phyloP scores from a whole-genome alignment of 768 basidiomycete genomes.

The Suillus ampliporus region DNA sequence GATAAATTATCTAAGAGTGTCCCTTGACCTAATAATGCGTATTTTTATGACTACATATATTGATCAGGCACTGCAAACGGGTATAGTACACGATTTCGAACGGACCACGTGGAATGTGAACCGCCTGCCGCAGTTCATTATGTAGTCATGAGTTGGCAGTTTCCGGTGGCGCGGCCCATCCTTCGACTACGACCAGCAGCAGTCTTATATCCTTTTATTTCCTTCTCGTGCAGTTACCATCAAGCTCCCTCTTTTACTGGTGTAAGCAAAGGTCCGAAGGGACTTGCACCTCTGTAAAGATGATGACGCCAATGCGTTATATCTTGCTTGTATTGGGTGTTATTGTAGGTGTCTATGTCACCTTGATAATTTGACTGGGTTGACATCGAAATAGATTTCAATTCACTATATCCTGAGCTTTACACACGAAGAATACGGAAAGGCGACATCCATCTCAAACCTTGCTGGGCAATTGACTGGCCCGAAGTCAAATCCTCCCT shows the following conservation, averaged over 20 bases:
- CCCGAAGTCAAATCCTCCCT: constrained; percentile 44
- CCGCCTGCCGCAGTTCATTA: constrained; percentile 6
- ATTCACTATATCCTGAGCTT: constrained; percentile 49
- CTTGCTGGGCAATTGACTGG: constrained; percentile 32
- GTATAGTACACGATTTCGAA: too few relatives aligned
- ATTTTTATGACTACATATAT: background rate
- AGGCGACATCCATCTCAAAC: constrained; percentile 44
- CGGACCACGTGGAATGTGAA: background rate
- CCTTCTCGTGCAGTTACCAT: constrained; percentile 1
- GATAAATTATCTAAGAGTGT: constrained; percentile 1
- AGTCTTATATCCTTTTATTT: constrained; percentile 1
- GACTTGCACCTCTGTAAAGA: constrained; percentile 30
- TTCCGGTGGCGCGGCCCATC: background rate
- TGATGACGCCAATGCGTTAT: constrained; percentile 69
- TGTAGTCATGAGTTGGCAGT: background rate
- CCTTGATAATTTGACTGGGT: constrained; percentile 18
- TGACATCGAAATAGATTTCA: constrained; percentile 33
- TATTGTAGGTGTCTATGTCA: constrained; percentile 45
- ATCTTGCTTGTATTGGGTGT: constrained; percentile 52
- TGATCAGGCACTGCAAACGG: background rate
- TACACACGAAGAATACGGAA: constrained; percentile 49
- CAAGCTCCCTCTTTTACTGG: constrained; percentile 1
- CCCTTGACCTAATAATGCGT: background rate
- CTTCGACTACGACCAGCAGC: constrained; percentile 7
- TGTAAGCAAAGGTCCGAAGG: constrained; percentile 10